Conservation (phyloP, 2,329 filamentous ascomycete species). For the Fusarium sp. region DNA sequence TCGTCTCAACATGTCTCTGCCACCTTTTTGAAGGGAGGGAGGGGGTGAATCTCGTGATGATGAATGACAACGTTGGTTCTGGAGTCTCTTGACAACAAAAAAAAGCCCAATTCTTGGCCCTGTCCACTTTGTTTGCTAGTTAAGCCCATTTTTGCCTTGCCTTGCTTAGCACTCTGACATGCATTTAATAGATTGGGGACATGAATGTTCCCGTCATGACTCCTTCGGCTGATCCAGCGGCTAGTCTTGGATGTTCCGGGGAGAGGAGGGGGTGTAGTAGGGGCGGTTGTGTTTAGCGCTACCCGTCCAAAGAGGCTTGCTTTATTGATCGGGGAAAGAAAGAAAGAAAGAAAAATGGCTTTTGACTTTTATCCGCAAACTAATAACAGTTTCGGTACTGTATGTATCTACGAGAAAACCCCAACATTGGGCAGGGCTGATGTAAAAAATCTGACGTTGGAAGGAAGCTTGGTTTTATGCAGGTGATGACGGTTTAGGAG, state of each 20-base stretch:
- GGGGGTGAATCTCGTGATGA: neutral
- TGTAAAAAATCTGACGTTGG: neutral
- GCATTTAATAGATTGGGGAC: neutral
- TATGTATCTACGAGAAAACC: neutral
- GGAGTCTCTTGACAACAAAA: neutral
- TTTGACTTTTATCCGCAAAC: neutral
- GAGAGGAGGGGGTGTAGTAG: neutral
- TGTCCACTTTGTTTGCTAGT: neutral
- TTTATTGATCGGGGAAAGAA: neutral
- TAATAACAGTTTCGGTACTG: neutral
- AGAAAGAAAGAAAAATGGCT: neutral
- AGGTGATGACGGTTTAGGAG: neutral
- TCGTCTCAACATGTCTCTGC: conserved; percentile 11
- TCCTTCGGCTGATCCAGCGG: neutral
- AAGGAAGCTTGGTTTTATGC: neutral
- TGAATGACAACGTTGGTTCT: neutral
- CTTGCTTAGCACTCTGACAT: neutral
- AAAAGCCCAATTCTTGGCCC: neutral
- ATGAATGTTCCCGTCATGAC: neutral
- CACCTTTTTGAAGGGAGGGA: neutral
- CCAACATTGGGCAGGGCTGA: neutral
- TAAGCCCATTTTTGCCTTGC: neutral
- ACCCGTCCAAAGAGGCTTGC: neutral
- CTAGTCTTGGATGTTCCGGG: conserved; percentile 7
- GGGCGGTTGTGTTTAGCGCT: conserved; percentile 6